Conservation (phyloP, 2,329 filamentous ascomycete genomes). For the Alternaria sp. region DNA sequence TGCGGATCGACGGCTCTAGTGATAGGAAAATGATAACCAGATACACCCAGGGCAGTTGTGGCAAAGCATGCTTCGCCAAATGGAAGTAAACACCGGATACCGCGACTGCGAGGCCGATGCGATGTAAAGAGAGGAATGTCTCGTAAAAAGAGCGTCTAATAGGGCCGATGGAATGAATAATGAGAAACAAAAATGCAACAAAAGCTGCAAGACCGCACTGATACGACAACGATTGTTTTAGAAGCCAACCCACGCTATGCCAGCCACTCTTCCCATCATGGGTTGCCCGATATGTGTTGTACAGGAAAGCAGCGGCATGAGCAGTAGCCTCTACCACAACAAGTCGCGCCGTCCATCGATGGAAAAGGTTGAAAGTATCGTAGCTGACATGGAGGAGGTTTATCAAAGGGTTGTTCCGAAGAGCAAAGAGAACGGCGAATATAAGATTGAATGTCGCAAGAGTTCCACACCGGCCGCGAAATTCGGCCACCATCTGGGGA, state of each 20-base stretch:
- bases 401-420: conserved; percentile 79
- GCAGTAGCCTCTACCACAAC: conserved; percentile 71
- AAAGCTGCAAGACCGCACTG: conserved; percentile 69
- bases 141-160: conserved; percentile 82
- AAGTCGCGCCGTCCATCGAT: conserved; percentile 79
- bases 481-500: conserved; percentile 70
- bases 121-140: conserved; percentile 75
- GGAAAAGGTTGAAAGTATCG: conserved; percentile 80
- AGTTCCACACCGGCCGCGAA: conserved; percentile 73
- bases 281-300: conserved; percentile 49
- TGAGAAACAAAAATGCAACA: conserved; percentile 66
- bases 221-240: conserved; percentile 56
- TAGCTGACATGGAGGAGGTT: conserved; percentile 73
- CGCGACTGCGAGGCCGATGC: conserved; percentile 66
- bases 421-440: conserved; percentile 74
- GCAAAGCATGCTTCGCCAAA: conserved; percentile 61
- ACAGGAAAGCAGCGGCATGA: conserved; percentile 69
- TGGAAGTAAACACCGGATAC: conserved; percentile 72
- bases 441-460: conserved; percentile 78
- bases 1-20: conserved; percentile 66
- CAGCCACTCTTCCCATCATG: conserved; percentile 57
- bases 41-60: conserved; percentile 68
- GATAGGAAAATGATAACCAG: conserved; percentile 69
- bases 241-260: conserved; percentile 39
- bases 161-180: conserved; percentile 72